Evolutionary conservation across 2,329 filamentous ascomycete species (phyloP).

Genomic region (Xylaria sp.): DNA sequence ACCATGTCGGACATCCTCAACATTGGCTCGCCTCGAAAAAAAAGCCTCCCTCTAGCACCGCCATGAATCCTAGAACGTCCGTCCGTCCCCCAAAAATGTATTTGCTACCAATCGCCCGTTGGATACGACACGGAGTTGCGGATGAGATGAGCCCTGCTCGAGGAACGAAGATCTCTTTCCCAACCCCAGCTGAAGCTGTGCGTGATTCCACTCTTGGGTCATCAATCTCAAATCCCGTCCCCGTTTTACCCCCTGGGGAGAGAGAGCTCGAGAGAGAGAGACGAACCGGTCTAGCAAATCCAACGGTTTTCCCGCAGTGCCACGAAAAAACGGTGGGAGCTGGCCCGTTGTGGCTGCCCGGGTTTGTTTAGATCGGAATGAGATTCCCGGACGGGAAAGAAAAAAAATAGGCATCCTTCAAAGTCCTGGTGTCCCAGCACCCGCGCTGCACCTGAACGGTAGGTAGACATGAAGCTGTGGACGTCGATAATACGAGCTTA

Average conservation of each 20-base stretch:
- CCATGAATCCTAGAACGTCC: not conserved
- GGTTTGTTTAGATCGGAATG: constrained; percentile 2
- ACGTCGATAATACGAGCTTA: not conserved
- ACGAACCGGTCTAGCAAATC: no score
- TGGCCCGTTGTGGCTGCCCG: no score
- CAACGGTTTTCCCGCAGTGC: no score
- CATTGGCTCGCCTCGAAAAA: constrained; percentile 1
- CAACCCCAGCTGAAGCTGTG: no score
- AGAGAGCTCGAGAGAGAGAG: no score
- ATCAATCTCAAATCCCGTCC: no score
- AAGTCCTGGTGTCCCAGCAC: no score
- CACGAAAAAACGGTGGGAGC: no score
- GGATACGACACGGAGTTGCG: not conserved
- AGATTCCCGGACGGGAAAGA: not conserved
- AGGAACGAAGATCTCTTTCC: no score
- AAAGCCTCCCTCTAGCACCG: constrained; percentile 1
- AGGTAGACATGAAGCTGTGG: constrained; percentile 8
- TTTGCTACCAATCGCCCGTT: no score
- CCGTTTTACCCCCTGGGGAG: no score
- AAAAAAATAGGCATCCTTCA: not conserved
- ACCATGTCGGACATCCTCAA: not conserved
- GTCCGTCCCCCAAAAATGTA: not conserved
- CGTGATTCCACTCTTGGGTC: no score
- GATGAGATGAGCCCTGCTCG: not conserved
- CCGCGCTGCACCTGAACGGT: not conserved